Conservation (phyloP, 2,329 filamentous ascomycete genomes). For the Apiospora kogelbergensis region DNA sequence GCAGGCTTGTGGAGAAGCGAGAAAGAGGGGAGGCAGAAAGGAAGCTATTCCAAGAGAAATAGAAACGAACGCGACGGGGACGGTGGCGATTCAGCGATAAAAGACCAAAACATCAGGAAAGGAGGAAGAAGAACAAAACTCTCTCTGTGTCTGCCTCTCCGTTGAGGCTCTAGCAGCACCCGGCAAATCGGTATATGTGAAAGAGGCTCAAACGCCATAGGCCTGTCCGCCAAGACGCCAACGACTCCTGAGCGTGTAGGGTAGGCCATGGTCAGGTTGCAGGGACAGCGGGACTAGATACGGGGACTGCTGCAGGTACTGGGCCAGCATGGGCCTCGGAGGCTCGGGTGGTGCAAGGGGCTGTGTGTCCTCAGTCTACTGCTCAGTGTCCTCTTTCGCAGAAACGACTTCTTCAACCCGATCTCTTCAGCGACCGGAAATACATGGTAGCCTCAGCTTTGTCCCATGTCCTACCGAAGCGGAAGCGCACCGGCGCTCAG, state of each 20-base stretch:
- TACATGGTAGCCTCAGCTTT: no score
- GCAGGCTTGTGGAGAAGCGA: conserved; percentile 13
- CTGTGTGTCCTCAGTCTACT: no score
- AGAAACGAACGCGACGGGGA: not conserved
- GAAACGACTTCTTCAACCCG: not conserved
- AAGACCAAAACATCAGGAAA: not conserved
- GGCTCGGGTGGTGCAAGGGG: conserved; percentile 3
- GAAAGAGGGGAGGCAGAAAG: conserved; percentile 3
- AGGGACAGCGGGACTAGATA: not conserved
- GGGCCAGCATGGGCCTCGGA: not conserved
- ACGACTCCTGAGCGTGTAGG: conserved; percentile 11
- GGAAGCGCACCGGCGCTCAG: not conserved
- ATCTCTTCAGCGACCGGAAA: no score
- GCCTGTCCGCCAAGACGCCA: conserved; percentile 7
- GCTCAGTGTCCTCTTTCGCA: not conserved
- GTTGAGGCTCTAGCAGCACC: conserved; percentile 1
- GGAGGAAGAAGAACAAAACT: not conserved
- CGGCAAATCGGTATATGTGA: conserved; percentile 5
- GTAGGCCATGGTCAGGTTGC: conserved; percentile 1
- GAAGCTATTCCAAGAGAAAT: conserved; percentile 6
- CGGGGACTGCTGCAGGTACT: not conserved
- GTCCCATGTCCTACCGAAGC: not conserved
- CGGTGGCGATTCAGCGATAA: not conserved
- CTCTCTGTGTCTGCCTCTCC: not conserved
- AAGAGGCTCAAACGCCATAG: conserved; percentile 1